These are phyloP conservation scores for Beauveria medogensis DNA, from an alignment of 2,329 filamentous ascomycete species.

Conservation along the genomic window DNA sequence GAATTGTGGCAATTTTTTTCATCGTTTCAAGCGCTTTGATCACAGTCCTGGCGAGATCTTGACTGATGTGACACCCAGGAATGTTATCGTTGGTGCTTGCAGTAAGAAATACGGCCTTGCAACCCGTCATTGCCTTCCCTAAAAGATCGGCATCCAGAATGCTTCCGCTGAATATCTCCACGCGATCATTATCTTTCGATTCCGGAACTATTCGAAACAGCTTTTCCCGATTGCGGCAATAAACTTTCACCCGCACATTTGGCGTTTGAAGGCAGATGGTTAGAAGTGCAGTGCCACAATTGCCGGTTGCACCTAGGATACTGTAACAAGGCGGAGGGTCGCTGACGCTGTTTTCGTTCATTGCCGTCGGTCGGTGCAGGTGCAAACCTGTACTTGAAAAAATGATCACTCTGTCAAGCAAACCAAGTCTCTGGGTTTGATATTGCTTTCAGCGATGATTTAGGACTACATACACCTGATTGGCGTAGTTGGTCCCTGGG, in stretches of 20 bases:
- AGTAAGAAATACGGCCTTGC: slow-evolving; percentile 29
- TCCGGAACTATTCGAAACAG: neutral
- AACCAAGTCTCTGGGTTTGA: neutral
- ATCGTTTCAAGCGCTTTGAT: slow-evolving; percentile 25
- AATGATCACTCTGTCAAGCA: neutral
- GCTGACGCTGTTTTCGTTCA: neutral
- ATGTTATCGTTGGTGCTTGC: slow-evolving; percentile 34
- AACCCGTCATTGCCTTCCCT: slow-evolving; percentile 19
- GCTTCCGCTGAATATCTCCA: slow-evolving; percentile 33
- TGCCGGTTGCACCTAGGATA: neutral
- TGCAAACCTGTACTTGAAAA: neutral
- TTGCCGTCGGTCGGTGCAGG: neutral
- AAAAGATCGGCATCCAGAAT: slow-evolving; percentile 30
- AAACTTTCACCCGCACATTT: neutral
- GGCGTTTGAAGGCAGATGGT: neutral
- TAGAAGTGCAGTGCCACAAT: neutral
- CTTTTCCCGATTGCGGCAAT: neutral
- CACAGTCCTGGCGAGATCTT: slow-evolving; percentile 22
- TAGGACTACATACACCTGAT: neutral
- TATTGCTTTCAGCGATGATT: neutral
- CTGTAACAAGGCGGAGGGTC: neutral
- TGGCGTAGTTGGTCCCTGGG: neutral
- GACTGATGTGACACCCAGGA: slow-evolving; percentile 18
- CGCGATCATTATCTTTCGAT: slow-evolving; percentile 6
- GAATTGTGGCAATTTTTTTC: slow-evolving; percentile 16